Evolutionary conservation across 1,284 basidiomycete genomes (phyloP), one percentile per base, ranked within the genome.

Genomic region (Hemileccinum hortonii): DNA sequence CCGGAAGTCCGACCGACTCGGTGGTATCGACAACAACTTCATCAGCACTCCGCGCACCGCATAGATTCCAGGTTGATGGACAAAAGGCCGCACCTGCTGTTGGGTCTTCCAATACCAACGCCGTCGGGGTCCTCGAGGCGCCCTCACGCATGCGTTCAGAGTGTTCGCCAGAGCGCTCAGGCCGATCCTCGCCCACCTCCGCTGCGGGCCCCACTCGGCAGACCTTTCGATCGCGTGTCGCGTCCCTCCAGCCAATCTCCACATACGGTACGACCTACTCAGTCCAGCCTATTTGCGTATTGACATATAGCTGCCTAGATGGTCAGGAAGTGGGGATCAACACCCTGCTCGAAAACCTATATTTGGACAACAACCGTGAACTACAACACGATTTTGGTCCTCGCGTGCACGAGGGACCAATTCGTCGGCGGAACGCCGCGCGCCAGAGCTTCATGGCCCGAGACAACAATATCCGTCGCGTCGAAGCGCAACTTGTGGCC

Each of bases 321-420:
- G 90, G 90, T 0, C 87, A 90, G 62, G 94, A 96, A 62, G 83
- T 87, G 22, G 90, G 90, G 3, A 90, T 97, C 57, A 88, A 83
- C 63, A 88, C 90, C 49, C 74, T 94, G 15, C 75, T 98, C 15
- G 94, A 97, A 63, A 88, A 91, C 49, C 76, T 94, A n/a, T 95
- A 94, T 65, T 75, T 93, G 44, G 92, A 95, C 64, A 92, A 87
- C 58, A 86, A 82, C 63, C 84, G 87, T 32, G 92, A 95, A 58
- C 78, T 92, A 1, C 83, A 92, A 54, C 79, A 87, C 35, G 94
- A 98, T 64, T 95, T 98, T 64, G 94, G 94, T 6, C 92, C 94
- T 2, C 82, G 81, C 46, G 82, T 94, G 3, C 87, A 89, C 58
- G 86, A 90, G 56, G 87, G 87, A 0, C 88, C 91, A 14, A 72